A percentile compares a stretch with the other conserved stretches of the same genome.
These are phyloP conservation scores for Hypomyces rosellus DNA, from an alignment of 2,329 filamentous ascomycete genomes.

Conservation along the genomic window DNA sequence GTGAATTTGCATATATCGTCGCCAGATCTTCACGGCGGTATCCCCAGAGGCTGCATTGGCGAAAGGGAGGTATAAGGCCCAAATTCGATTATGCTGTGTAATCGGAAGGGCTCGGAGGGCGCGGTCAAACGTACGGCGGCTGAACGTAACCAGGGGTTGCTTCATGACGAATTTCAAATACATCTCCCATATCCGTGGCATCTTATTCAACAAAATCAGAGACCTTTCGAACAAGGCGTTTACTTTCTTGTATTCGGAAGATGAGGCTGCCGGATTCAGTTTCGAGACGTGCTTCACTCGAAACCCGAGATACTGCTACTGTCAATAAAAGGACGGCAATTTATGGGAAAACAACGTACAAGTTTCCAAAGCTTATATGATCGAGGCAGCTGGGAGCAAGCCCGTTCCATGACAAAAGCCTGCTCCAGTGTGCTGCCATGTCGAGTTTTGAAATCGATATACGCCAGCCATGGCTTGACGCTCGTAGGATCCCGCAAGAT, in stretches of 20 bases:
- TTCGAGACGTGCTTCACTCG: constrained; percentile 73
- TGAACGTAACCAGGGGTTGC: constrained; percentile 85
- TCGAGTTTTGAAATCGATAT: constrained; percentile 83
- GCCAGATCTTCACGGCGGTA: constrained; percentile 90
- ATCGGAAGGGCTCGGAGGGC: constrained; percentile 86
- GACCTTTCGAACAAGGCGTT: constrained; percentile 92
- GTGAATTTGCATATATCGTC: constrained; percentile 93
- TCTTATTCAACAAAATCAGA: constrained; percentile 91
- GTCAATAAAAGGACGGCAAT: constrained; percentile 7
- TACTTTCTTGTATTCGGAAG: constrained; percentile 82
- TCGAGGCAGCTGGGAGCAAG: constrained; percentile 80
- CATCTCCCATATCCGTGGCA: constrained; percentile 98
- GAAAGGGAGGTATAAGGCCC: constrained; percentile 85
- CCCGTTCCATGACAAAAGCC: constrained; percentile 80
- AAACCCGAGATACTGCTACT: constrained; percentile 69
- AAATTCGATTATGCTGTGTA: constrained; percentile 92
- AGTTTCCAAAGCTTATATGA: constrained; percentile 99
- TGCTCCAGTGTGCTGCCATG: constrained; percentile 83
- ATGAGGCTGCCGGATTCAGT: constrained; percentile 75
- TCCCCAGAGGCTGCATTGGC: constrained; percentile 84
- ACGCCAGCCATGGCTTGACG: constrained; percentile 91
- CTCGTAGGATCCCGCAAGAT: constrained; percentile 78
- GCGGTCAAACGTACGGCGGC: constrained; percentile 83
- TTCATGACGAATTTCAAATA: constrained; percentile 85
- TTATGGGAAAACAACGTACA: constrained; percentile 37